phyloP scores from a whole-genome alignment of 176 grass and related monocot genomes.

The Carex cristatella region DNA sequence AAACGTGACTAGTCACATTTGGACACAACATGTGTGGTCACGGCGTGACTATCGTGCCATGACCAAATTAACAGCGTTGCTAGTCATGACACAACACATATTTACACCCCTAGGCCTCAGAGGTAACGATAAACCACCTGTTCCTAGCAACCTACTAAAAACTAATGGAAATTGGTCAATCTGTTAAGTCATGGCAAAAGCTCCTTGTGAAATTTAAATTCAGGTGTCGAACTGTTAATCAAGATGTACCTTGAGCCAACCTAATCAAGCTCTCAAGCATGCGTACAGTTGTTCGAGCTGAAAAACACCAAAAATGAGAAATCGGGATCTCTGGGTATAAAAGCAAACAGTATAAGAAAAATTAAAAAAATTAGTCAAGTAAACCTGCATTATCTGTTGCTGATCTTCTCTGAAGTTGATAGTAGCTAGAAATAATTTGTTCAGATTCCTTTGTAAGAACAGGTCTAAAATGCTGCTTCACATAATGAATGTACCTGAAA shows the following conservation, averaged over 20 bases:
- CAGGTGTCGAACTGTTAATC: not conserved
- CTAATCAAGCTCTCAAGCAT: constrained; percentile 98
- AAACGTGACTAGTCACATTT: too few relatives aligned
- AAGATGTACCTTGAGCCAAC: constrained; percentile 67
- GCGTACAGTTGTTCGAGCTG: constrained; percentile 89
- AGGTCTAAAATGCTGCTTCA: constrained; percentile 70
- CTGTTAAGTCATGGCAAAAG: not conserved
- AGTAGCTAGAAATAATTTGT: constrained; percentile 73
- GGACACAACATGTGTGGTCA: too few relatives aligned
- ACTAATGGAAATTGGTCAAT: not conserved
- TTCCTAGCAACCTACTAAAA: not conserved
- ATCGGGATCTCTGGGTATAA: not conserved
- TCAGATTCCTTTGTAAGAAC: constrained; percentile 80
- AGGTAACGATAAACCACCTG: not conserved
- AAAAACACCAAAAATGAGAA: constrained; percentile 21
- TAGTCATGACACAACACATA: too few relatives aligned
- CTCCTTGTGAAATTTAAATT: not conserved
- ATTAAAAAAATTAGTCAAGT: not conserved
- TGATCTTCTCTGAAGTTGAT: constrained; percentile 81
- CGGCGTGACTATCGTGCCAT: too few relatives aligned
- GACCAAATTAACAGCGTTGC: too few relatives aligned
- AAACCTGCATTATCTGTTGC: constrained; percentile 77
- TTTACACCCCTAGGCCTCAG: too few relatives aligned
- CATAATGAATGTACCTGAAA: constrained; percentile 81
- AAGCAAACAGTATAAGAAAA: not conserved